phyloP scores from a whole-genome alignment of 108 stramenopile genomes.

The Skeletonema marinoi region DNA sequence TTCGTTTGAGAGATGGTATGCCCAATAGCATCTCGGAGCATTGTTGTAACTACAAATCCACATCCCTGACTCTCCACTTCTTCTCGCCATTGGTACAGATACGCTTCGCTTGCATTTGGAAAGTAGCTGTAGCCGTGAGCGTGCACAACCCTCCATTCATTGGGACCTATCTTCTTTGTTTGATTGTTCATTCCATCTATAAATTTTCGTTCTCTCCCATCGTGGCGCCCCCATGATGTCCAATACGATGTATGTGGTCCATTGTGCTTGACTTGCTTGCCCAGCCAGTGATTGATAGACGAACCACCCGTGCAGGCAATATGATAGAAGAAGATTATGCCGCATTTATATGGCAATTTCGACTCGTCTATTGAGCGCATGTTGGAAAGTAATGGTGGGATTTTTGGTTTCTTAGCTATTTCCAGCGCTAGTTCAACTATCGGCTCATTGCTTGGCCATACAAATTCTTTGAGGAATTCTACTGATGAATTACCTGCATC shows the following conservation, averaged over 20 bases:
- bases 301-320: slow-evolving; percentile 26
- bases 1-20: slow-evolving; percentile 43
- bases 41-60: slow-evolving; percentile 23
- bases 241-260: slow-evolving; percentile 33
- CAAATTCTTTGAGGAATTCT: neutral
- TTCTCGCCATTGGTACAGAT: slow-evolving; percentile 40
- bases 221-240: slow-evolving; percentile 21
- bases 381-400: slow-evolving; percentile 10
- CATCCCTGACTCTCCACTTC: slow-evolving; percentile 37
- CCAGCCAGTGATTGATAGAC: slow-evolving; percentile 32
- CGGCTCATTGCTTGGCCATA: slow-evolving; percentile 3
- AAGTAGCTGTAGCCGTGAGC: slow-evolving; percentile 44
- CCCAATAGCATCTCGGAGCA: slow-evolving; percentile 31
- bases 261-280: slow-evolving; percentile 3
- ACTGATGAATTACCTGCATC: too few relatives aligned
- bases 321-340: slow-evolving; percentile 32
- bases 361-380: slow-evolving; percentile 31
- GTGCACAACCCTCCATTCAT: slow-evolving; percentile 47
- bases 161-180: slow-evolving; percentile 9
- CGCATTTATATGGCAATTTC: slow-evolving; percentile 27
- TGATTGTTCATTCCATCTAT: slow-evolving; percentile 4
- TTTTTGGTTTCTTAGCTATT: slow-evolving; percentile 3
- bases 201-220: neutral
- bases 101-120: slow-evolving; percentile 38
- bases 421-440: neutral